Conservation (phyloP, 2,329 filamentous ascomycete genomes). For the Phyllosticta capitalensis region DNA sequence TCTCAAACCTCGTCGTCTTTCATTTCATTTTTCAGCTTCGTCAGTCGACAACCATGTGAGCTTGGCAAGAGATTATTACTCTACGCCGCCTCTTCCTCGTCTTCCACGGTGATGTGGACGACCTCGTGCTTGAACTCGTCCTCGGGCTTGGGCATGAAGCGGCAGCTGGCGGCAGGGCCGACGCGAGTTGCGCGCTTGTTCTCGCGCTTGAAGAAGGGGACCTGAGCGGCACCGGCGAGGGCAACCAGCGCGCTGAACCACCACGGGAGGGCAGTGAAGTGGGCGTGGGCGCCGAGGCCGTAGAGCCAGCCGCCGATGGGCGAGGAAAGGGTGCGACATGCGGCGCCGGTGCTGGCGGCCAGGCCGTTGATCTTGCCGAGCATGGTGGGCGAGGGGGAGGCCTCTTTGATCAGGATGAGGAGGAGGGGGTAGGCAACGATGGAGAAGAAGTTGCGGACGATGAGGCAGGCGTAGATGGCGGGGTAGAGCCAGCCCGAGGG, state of each 20-base stretch:
- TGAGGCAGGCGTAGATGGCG: conserved; percentile 56
- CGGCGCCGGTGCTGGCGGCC: conserved; percentile 62
- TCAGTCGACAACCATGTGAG: too few relatives aligned
- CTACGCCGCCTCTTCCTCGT: neutral
- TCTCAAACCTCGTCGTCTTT: too few relatives aligned
- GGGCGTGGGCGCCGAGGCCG: conserved; percentile 46
- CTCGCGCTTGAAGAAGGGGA: conserved; percentile 45
- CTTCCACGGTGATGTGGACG: conserved; percentile 15
- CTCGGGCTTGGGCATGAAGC: conserved; percentile 18
- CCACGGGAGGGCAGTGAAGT: conserved; percentile 54
- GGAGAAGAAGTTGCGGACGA: conserved; percentile 56
- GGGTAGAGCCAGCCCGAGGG: conserved; percentile 45
- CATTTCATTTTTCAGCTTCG: too few relatives aligned
- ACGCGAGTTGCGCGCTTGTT: conserved; percentile 34
- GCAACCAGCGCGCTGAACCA: conserved; percentile 51
- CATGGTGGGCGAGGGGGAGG: conserved; percentile 51
- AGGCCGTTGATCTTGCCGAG: conserved; percentile 65
- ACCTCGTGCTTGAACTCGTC: conserved; percentile 12
- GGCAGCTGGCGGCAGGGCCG: conserved; percentile 20
- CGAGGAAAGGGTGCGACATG: conserved; percentile 59
- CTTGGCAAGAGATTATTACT: too few relatives aligned
- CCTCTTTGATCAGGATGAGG: conserved; percentile 64
- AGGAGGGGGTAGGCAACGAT: conserved; percentile 60
- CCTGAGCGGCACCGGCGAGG: conserved; percentile 45
- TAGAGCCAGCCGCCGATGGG: conserved; percentile 61